Conservation (phyloP, 2,329 filamentous ascomycete genomes). For the Colletotrichum tanaceti region DNA sequence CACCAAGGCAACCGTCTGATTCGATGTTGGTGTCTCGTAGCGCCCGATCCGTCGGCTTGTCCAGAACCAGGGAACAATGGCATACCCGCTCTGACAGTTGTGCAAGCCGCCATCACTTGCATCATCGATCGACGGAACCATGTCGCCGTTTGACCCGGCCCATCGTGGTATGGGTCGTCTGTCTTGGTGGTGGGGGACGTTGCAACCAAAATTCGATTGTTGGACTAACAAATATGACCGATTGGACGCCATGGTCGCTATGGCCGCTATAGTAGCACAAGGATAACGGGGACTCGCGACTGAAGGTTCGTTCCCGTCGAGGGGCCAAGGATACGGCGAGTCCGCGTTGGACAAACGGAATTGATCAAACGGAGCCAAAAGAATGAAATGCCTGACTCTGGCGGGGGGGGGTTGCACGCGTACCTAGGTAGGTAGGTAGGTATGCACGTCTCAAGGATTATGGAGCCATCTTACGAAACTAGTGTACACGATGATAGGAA, state of each 20-base stretch:
- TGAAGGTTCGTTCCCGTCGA: background rate
- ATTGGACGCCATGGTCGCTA: background rate
- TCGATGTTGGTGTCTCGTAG: constrained; percentile 30
- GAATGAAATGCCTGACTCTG: background rate
- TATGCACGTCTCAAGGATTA: background rate
- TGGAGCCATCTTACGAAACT: background rate
- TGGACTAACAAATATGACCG: background rate
- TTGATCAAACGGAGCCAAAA: constrained; percentile 12
- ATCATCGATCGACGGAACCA: constrained; percentile 24
- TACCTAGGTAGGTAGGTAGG: no score
- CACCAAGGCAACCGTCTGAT: background rate
- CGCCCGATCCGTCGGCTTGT: constrained; percentile 27
- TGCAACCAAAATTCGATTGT: background rate
- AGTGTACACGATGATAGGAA: background rate
- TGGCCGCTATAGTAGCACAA: background rate
- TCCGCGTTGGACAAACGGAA: constrained; percentile 21
- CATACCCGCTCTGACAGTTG: constrained; percentile 27
- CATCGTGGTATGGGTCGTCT: background rate
- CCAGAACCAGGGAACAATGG: constrained; percentile 26
- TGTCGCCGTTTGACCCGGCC: constrained; percentile 27
- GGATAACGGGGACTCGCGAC: background rate
- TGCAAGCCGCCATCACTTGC: constrained; percentile 27
- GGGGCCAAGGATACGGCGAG: constrained; percentile 4
- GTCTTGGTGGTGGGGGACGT: background rate
- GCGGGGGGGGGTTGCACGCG: background rate